Evolutionary conservation across 345 rosid genomes (phyloP).

Genomic region (Populus ilicifolia): DNA sequence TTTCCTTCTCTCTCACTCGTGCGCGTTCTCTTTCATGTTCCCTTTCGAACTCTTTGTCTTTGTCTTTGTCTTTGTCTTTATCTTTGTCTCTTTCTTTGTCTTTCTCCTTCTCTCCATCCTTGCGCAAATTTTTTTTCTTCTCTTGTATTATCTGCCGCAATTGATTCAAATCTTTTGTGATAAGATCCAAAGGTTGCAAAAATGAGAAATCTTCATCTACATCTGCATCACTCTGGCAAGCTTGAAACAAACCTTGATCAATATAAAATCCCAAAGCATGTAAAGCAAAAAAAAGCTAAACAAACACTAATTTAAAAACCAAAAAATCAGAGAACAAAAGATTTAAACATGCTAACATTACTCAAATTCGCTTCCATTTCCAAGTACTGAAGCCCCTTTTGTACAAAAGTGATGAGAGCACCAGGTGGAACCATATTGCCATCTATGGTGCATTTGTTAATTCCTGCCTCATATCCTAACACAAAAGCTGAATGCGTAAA

Average conservation of each 20-base stretch:
- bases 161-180: constrained; percentile 79
- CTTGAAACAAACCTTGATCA: constrained; percentile 36
- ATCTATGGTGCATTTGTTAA: constrained; percentile 76
- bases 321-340: constrained; percentile 11
- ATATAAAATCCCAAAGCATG: constrained; percentile 13
- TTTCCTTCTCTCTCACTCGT: constrained; percentile 67
- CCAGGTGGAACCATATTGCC: constrained; percentile 96
- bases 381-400: constrained; percentile 90
- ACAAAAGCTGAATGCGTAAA: constrained; percentile 84
- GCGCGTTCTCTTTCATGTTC: constrained; percentile 58
- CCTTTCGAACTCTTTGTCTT: constrained; percentile 44
- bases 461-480: constrained; percentile 91
- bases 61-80: constrained; percentile 7
- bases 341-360: constrained; percentile 51
- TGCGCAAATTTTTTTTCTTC: constrained; percentile 54
- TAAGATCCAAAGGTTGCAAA: constrained; percentile 93
- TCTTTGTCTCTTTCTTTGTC: background rate
- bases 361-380: constrained; percentile 97
- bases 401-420: constrained; percentile 85
- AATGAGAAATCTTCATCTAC: constrained; percentile 94
- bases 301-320: background rate
- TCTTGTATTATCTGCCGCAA: constrained; percentile 73
- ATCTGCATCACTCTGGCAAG: constrained; percentile 69
- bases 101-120: constrained; percentile 37
- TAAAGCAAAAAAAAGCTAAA: constrained; percentile 2